Evolutionary conservation across 1,284 basidiomycete species (phyloP), one percentile per base, ranked within the genome.

Genomic region (Tausonia pullulans): DNA sequence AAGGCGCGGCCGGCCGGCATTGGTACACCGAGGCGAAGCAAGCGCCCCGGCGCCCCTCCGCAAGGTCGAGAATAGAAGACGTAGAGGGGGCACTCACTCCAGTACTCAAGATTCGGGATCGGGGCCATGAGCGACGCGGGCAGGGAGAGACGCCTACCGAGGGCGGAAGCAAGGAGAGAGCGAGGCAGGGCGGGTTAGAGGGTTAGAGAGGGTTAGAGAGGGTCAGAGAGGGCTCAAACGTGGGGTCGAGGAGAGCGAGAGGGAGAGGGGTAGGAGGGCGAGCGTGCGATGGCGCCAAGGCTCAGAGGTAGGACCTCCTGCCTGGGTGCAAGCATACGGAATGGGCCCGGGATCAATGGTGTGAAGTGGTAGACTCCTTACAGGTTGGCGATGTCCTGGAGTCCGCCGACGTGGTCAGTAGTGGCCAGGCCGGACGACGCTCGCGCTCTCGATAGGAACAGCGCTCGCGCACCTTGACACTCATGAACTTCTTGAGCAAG

Each of bases 51-150:
- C 27, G 27, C 27, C 27, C 27, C 27, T 27, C 27, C 27, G 27
- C 27, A 27, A 27, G 27, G 27, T 27, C 27, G 27, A 27, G 27
- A 27, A 27, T 27, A 27, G 11, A 45, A 4, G 45, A 50, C 13
- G 53, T 14, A 39, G 2, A 3, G 27, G n/a, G 27, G 0, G 14
- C 41, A 64, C 53, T 53, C 48, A 56, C 58, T 57, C 89, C 89
- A 95, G 77, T 92, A 94, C 77, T 96, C 93, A 62, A 97, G 82
- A 76, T 95, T 96, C 4, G 91, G 91, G 71, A 93, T 83, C 4
- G 92, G 92, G 72, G 95, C 91, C 51, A 95, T 81, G 60, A 95
- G 76, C 41, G 90, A 93, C 11, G 91, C 90, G 3, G 91, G 91
- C 57, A 95, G 79, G 0, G 90, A 94, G 41, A 95, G 79, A 64